Base-by-base conservation (phyloP, 306 rosid genomes). In the Corylus avellana region DNA sequence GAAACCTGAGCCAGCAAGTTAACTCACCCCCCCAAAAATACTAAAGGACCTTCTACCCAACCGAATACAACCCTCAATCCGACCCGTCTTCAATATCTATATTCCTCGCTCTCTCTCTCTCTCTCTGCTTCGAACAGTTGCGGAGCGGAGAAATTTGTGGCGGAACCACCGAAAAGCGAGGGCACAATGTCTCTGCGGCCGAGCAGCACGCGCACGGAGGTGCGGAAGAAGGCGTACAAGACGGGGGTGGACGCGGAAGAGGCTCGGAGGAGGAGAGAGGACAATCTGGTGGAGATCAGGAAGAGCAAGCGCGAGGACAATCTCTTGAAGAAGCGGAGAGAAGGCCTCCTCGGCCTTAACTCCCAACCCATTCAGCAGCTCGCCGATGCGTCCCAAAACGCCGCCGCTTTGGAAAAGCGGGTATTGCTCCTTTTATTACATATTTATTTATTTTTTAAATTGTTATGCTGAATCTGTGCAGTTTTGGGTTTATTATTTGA, bases 121-220 rank as follows among this genome's bases (percentile, higher is more conserved):
- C 18, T 20, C 73, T 64, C 73, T 63, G 77, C 83, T 14, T 79
- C 83, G 77, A 82, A 72, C 84, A 66, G 55, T 70, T 75, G 57
- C 56, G 11, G 69, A 8, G 80, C 75, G 54, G 16, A 7, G 62
- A 7, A 18, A 75, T 1, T 42, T 70, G 17, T 50, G n/a, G 48
- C 56, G 6, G 18, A 39, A 27, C 37, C 17, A 62, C 35, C 25
- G 8, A 46, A n/a, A 82, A 10, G 20, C 14, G 29, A 37, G 37
- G 20, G 27, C 16, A 77, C 78, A 66, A 90, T 90, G 94, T 90
- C 94, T 86, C 89, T 88, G 50, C 83, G 94, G 71, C 94, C 92
- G 7, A 68, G 32, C 62, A 79, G 76, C 70, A 77, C 88, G 4
- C 83, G 89, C 16, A 53, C 88, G 14, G 91, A 90, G 50, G 85